A percentile compares a stretch with the other conserved stretches of the same genome.
These are phyloP conservation scores for Macrolepiota albuminosa DNA, from an alignment of 768 basidiomycete species.

Conservation along the genomic window DNA sequence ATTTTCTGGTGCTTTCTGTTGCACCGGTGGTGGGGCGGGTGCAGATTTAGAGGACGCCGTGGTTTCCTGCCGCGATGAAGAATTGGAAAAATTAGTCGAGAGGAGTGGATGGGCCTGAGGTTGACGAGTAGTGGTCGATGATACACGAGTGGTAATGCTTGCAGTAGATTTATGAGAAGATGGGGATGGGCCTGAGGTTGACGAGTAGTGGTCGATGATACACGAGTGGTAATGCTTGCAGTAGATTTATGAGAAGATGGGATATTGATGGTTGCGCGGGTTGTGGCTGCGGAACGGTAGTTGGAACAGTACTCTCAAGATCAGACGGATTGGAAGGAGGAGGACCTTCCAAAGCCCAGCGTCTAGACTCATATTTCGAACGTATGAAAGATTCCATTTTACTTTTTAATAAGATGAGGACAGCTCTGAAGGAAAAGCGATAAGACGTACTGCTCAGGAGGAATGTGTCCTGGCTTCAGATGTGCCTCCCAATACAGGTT, in stretches of 20 bases:
- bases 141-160: conserved; percentile 17
- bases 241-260: conserved; percentile 23
- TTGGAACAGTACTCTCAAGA: conserved; percentile 46
- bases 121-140: conserved; percentile 34
- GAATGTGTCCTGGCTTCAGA: conserved; percentile 84
- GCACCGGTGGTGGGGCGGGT: conserved; percentile 24
- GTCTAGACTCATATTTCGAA: conserved; percentile 89
- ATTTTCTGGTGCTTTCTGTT: conserved; percentile 36
- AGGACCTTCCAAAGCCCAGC: conserved; percentile 94
- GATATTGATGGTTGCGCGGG: conserved; percentile 17
- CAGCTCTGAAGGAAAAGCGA: not conserved
- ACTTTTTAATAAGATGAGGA: conserved; percentile 33
- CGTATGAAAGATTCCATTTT: conserved; percentile 98
- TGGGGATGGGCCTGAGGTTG: conserved; percentile 45
- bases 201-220: conserved; percentile 27
- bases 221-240: conserved; percentile 17
- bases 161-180: conserved; percentile 22
- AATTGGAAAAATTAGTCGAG: conserved; percentile 32
- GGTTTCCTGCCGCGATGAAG: conserved; percentile 11
- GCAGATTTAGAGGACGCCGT: conserved; percentile 19
- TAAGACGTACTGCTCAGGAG: conserved; percentile 85
- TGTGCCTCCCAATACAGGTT: conserved; percentile 98
- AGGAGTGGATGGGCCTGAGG: conserved; percentile 54
- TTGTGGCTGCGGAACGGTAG: conserved; percentile 19
- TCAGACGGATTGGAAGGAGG: conserved; percentile 76